Evolutionary conservation across 257 asterid species (phyloP).

Genomic region (Solanum pennellii): DNA sequence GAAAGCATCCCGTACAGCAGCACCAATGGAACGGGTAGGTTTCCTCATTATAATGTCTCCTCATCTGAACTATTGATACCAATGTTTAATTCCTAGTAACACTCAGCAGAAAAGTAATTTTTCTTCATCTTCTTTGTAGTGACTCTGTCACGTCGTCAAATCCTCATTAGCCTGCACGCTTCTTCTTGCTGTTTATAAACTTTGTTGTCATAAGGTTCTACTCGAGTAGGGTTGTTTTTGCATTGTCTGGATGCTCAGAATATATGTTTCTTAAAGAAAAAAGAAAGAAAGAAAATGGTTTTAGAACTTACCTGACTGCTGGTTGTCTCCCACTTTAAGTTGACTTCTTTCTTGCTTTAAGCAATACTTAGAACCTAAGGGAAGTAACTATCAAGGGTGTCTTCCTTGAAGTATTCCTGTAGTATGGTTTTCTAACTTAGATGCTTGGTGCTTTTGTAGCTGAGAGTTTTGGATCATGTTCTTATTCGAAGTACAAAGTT

Average conservation of each 20-base stretch:
- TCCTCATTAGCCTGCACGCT: not conserved
- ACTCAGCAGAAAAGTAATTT: not conserved
- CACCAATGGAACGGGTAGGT: not conserved
- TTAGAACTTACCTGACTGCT: not conserved
- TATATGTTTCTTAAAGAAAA: not conserved
- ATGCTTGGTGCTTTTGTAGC: not conserved
- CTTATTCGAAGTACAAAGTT: not conserved
- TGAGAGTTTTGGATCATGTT: not conserved
- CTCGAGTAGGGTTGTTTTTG: not conserved
- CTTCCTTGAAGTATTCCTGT: not conserved
- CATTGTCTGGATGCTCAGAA: not conserved
- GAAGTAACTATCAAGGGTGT: not conserved
- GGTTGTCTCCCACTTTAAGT: not conserved
- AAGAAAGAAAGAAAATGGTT: not conserved
- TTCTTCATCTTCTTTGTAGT: not conserved
- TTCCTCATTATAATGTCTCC: not conserved
- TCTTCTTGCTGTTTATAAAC: not conserved
- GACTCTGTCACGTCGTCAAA: not conserved
- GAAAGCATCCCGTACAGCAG: not conserved
- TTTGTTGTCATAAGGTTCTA: not conserved
- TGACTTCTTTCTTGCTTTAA: not conserved
- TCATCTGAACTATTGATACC: not conserved
- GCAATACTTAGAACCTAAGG: not conserved
- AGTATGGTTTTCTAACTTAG: not conserved
- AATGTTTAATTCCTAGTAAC: not conserved